A percentile compares a stretch with the other conserved stretches of the same genome.
Conservation (phyloP, 2,329 filamentous ascomycete species). For the Colletotrichum costaricense region DNA sequence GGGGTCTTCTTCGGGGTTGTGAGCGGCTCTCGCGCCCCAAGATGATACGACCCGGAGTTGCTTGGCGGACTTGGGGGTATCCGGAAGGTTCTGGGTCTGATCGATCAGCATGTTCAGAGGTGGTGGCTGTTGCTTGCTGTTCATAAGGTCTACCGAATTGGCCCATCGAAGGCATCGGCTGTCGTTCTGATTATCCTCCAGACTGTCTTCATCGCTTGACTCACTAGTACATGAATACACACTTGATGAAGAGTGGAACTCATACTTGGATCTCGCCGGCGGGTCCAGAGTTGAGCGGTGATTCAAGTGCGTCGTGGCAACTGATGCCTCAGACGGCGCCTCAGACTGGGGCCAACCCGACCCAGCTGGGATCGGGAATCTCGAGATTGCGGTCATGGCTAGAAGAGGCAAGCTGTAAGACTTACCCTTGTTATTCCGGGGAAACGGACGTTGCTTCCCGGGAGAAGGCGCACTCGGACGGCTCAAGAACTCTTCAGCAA, state of each 20-base stretch:
- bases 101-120: neutral
- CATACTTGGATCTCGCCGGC: neutral
- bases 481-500: neutral
- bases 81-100: neutral
- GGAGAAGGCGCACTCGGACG: neutral
- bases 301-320: neutral
- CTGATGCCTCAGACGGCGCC: neutral
- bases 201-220: neutral
- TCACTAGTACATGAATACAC: neutral
- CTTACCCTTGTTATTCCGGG: neutral
- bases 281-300: neutral
- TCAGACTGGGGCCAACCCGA: neutral
- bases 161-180: neutral
- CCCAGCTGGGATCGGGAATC: too few relatives aligned
- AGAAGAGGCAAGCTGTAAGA: neutral
- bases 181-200: neutral
- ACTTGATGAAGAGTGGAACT: neutral
- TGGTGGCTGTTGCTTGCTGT: neutral
- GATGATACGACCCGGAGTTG: neutral
- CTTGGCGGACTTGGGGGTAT: neutral
- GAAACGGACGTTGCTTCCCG: neutral
- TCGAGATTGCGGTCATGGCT: neutral
- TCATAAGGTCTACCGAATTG: neutral
- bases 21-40: neutral
- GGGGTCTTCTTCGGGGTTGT: neutral